Evolutionary conservation across 352 stramenopile species (phyloP).

Genomic region (Phytophthora pluvialis): DNA sequence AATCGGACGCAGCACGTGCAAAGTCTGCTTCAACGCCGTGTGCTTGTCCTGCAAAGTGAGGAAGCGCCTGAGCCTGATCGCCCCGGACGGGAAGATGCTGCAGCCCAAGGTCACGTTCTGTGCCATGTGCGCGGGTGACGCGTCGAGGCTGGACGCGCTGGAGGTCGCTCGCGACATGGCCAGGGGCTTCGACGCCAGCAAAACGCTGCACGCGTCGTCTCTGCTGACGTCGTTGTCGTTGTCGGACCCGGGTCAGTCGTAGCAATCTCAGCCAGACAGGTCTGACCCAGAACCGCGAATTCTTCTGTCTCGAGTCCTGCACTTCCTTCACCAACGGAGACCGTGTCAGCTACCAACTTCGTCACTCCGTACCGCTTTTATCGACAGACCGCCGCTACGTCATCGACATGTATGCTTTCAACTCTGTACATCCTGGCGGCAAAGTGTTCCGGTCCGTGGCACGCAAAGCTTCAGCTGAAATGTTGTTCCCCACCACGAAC

Average conservation of each 20-base stretch:
- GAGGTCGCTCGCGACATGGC: slow-evolving; percentile 2
- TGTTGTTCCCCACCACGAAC: slow-evolving; percentile 40
- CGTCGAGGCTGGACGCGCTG: slow-evolving; percentile 2
- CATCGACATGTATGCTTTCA: slow-evolving; percentile 50
- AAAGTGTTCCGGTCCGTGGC: slow-evolving; percentile 33
- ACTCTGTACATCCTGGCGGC: slow-evolving; percentile 34
- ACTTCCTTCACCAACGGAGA: slow-evolving; percentile 50
- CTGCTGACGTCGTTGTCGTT: not conserved
- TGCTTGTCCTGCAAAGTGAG: slow-evolving; percentile 5
- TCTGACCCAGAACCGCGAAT: slow-evolving; percentile 63
- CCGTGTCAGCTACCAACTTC: slow-evolving; percentile 57
- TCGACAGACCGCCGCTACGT: slow-evolving; percentile 34
- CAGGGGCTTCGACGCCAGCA: not conserved
- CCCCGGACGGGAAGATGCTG: slow-evolving; percentile 3
- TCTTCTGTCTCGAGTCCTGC: slow-evolving; percentile 57
- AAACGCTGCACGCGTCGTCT: not conserved
- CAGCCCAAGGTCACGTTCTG: slow-evolving; percentile 12
- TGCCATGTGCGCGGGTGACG: not conserved
- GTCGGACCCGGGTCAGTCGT: slow-evolving; percentile 2
- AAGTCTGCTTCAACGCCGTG: slow-evolving; percentile 5
- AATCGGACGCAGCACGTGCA: slow-evolving; percentile 11
- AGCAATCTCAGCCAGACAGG: slow-evolving; percentile 37
- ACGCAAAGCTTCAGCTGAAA: slow-evolving; percentile 32
- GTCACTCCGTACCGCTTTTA: slow-evolving; percentile 60
- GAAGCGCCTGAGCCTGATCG: slow-evolving; percentile 8